Evolutionary conservation across 83 land plant genomes (phyloP).

Genomic region (Diphasiastrum complanatum): DNA sequence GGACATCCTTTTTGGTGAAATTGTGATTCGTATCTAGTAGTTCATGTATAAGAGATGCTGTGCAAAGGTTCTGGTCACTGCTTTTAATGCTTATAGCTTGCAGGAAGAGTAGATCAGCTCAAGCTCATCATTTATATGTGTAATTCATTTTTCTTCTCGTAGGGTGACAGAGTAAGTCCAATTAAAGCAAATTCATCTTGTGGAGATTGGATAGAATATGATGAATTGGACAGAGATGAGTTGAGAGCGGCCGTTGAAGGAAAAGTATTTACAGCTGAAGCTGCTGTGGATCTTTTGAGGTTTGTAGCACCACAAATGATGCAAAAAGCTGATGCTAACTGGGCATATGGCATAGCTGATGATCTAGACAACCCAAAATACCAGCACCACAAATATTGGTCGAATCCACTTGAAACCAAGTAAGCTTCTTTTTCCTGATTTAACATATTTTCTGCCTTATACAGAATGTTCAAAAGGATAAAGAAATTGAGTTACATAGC

Average conservation of each 20-base stretch:
- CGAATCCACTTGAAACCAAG: conserved; percentile 76
- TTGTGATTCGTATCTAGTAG: too few species aligned
- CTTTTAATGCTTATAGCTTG: too few species aligned
- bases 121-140: too few species aligned
- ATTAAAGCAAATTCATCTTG: conserved; percentile 34
- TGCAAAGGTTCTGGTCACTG: too few species aligned
- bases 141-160: too few species aligned
- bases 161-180: conserved; percentile 9
- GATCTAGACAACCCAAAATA: conserved; percentile 64
- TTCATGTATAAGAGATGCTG: too few species aligned
- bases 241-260: conserved; percentile 60
- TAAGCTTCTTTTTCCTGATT: conserved; percentile 27
- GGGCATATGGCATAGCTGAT: conserved; percentile 72
- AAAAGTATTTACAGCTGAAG: conserved; percentile 55
- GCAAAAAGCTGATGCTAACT: conserved; percentile 63
- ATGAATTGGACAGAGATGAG: conserved; percentile 63
- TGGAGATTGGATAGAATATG: conserved; percentile 81
- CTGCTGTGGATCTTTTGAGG: conserved; percentile 47
- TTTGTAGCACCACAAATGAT: conserved; percentile 82
- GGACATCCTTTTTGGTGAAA: too few species aligned
- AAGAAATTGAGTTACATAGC: not conserved
- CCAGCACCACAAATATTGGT: conserved; percentile 71
- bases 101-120: too few species aligned
- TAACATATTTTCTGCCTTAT: too few species aligned
- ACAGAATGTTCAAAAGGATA: not conserved